Evolutionary conservation across 192 early-diverging fungal genomes (phyloP).

Genomic region (Diversispora eburnea): DNA sequence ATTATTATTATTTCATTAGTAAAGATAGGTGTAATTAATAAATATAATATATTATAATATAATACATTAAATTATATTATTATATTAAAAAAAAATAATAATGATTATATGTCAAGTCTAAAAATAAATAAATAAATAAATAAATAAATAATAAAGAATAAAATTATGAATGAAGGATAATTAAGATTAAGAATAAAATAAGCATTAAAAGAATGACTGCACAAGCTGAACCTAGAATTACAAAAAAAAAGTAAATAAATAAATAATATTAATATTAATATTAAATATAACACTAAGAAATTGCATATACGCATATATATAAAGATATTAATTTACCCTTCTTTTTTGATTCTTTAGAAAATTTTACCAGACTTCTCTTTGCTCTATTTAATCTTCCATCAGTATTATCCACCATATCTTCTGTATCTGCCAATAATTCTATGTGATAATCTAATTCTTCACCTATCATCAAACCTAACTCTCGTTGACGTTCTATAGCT

Average conservation of each 20-base stretch:
- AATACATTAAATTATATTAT: too few species aligned
- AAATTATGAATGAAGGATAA: too few species aligned
- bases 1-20: too few species aligned
- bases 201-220: too few species aligned
- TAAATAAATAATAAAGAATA: too few species aligned
- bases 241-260: not conserved
- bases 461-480: slow-evolving; percentile 67
- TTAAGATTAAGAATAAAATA: too few species aligned
- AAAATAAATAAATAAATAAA: too few species aligned
- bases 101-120: too few species aligned
- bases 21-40: too few species aligned
- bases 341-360: slow-evolving; percentile 50
- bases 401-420: slow-evolving; percentile 58
- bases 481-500: slow-evolving; percentile 63
- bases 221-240: not conserved
- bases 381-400: slow-evolving; percentile 44
- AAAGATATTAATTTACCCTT: slow-evolving; percentile 40
- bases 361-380: slow-evolving; percentile 45
- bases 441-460: slow-evolving; percentile 73
- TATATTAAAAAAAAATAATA: too few species aligned
- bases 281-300: not conserved
- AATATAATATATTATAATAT: too few species aligned
- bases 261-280: not conserved
- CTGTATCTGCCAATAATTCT: slow-evolving; percentile 69
- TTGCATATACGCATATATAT: not conserved